Percentiles rank a stretch among this genome's conserved stretches.
Conservation (phyloP, 306 rosid genomes). For the Glycine latifolia region DNA sequence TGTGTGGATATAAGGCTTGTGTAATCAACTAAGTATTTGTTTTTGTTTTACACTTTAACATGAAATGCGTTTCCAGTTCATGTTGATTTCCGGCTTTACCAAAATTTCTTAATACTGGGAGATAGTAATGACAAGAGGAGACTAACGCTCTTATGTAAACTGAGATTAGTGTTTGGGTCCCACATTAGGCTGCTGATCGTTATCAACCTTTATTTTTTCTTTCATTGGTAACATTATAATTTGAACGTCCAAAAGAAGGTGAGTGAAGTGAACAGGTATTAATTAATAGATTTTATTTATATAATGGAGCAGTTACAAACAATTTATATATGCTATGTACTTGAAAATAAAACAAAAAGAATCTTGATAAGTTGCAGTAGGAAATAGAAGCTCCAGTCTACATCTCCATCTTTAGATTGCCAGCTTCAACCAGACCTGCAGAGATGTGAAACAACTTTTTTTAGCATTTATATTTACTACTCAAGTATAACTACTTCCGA, state of each 20-base stretch:
- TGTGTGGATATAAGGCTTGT: no score
- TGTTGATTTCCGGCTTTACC: no score
- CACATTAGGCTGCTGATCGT: constrained; percentile 8
- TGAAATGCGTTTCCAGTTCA: no score
- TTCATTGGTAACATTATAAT: not conserved
- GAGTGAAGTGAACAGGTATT: constrained; percentile 43
- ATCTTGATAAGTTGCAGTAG: constrained; percentile 53
- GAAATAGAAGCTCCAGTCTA: constrained; percentile 51
- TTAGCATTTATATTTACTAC: constrained; percentile 40
- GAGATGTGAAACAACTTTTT: constrained; percentile 38
- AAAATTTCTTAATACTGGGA: no score
- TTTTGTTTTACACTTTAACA: no score
- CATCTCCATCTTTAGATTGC: constrained; percentile 80
- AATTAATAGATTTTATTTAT: constrained; percentile 61
- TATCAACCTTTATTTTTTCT: not conserved
- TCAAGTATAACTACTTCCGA: not conserved
- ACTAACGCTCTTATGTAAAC: not conserved
- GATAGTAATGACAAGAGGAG: no score
- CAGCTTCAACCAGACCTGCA: constrained; percentile 77
- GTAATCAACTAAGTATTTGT: no score
- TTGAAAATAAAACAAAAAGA: constrained; percentile 52
- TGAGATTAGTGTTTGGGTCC: constrained; percentile 18
- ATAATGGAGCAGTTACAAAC: constrained; percentile 62
- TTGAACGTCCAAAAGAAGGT: constrained; percentile 19
- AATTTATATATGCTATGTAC: constrained; percentile 61